Evolutionary conservation across 257 asterid species (phyloP).

Genomic region (Agastache rugosa): DNA sequence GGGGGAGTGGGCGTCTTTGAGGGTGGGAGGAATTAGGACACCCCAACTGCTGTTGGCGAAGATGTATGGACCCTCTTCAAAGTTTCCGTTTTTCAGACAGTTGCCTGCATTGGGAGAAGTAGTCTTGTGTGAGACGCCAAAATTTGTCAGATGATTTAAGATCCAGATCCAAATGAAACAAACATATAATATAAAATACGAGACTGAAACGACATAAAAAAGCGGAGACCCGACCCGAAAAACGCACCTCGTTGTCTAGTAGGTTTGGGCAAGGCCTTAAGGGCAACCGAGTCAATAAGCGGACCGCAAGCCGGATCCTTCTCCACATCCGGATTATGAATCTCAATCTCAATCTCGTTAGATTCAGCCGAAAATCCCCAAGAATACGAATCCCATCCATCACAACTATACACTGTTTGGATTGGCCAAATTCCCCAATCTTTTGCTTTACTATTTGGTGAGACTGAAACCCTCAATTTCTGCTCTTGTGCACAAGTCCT

Average conservation of each 20-base stretch:
- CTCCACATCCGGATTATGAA: constrained; percentile 70
- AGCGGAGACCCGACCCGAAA: neutral
- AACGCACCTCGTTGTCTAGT: constrained; percentile 51
- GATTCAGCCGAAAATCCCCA: constrained; percentile 75
- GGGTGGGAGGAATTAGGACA: constrained; percentile 76
- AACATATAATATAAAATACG: neutral
- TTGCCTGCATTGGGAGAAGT: constrained; percentile 46
- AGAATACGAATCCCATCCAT: constrained; percentile 77
- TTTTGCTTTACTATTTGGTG: constrained; percentile 44
- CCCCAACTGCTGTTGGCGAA: constrained; percentile 70
- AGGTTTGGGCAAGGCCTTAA: constrained; percentile 58
- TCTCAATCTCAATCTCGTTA: constrained; percentile 45
- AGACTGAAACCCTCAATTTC: constrained; percentile 44
- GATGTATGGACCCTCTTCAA: constrained; percentile 91
- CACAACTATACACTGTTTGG: constrained; percentile 78
- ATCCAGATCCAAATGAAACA: too few relatives aligned
- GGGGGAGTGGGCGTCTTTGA: constrained; percentile 82
- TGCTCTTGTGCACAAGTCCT: constrained; percentile 91
- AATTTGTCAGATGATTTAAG: too few relatives aligned
- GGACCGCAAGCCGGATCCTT: constrained; percentile 73
- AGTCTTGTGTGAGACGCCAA: too few relatives aligned
- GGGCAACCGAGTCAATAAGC: constrained; percentile 72
- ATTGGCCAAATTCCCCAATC: constrained; percentile 76
- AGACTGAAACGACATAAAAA: neutral
- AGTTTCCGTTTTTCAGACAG: constrained; percentile 75